Base-by-base conservation (phyloP, 352 stramenopile genomes). In the Pythium biforme region DNA sequence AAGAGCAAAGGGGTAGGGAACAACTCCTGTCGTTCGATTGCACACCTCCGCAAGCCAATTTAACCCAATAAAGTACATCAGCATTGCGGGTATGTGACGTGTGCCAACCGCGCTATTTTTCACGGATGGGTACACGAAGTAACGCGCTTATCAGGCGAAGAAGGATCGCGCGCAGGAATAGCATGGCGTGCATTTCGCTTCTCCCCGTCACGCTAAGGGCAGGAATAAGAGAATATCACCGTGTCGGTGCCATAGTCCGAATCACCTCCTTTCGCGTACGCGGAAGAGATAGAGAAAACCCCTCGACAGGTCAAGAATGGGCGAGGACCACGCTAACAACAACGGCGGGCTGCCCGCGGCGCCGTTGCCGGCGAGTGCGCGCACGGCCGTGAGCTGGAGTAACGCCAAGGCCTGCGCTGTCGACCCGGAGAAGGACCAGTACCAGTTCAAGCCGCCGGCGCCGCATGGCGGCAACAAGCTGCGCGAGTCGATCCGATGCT, bases 401-500 rank as follows among this genome's bases (percentile, higher is more conserved):
- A 62, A 70, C 33, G 56, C 63, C 14, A 64, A 65, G 56, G 49
- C 63, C 11, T 37, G 49, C 12, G 55, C 46, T 17, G 48, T 22
- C 9, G 41, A 31, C 4, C 55, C 63, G 3, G 53, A 64, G 31
- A 64, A 70, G 20, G 53, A 64, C 20, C 55, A 65, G 41, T 64
- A 70, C 29, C 49, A 65, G 40, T 70, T 66, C 57, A 57, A 54
- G 25, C 43, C 57, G 45, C 20, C 64, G 27, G 23, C 23, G 17
- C 40, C 56, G 12, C 45, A 66, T 20, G 52, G 57, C 23, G 17
- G 34, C 2, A 61, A 45, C 45, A 68, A 70, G 40, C 57, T 83
- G 4, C 61, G 69, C 7, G 59, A 80, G n/a, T 69, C 47, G 23
- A 66, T 83, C 41, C 74, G 74, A n/a, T 70, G 64, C 46, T 63